Percentiles rank a stretch among this genome's conserved stretches.
Evolutionary conservation across 352 stramenopile genomes (phyloP).

Genomic region (Globisporangium megalacanthum): DNA sequence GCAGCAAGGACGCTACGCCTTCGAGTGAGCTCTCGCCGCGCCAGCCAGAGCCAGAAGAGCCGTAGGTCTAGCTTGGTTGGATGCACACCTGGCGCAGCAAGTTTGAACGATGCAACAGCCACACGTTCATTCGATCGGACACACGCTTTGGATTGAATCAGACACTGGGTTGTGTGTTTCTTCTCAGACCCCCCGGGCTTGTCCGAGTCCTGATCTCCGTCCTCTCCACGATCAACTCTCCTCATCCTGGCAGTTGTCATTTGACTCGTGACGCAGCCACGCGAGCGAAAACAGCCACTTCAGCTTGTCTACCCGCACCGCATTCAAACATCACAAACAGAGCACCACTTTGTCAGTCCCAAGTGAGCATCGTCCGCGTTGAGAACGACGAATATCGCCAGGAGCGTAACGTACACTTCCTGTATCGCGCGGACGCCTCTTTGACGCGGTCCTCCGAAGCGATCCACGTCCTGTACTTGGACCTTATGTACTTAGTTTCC

Average conservation of each 20-base stretch:
- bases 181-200: not conserved
- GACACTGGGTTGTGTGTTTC: too few species aligned
- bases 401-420: too few species aligned
- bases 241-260: not conserved
- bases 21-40: constrained; percentile 3
- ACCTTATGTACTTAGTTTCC: too few species aligned
- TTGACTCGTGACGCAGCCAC: not conserved
- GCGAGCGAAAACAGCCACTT: not conserved
- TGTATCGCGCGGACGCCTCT: too few species aligned
- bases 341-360: not conserved
- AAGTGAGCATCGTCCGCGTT: too few species aligned
- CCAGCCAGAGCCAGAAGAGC: constrained; percentile 3
- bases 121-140: not conserved
- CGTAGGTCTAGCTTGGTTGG: not conserved
- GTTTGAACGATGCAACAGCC: not conserved
- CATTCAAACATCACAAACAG: not conserved
- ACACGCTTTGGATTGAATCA: too few species aligned
- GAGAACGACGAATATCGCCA: too few species aligned
- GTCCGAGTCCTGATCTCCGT: too few species aligned
- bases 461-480: too few species aligned
- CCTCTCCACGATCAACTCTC: too few species aligned
- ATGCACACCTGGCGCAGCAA: not conserved
- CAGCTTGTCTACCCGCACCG: too few species aligned
- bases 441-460: too few species aligned
- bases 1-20: not conserved